Evolutionary conservation across 2,329 filamentous ascomycete genomes (phyloP), one percentile per base, ranked within the genome.

Genomic region (Aspergillus felis): DNA sequence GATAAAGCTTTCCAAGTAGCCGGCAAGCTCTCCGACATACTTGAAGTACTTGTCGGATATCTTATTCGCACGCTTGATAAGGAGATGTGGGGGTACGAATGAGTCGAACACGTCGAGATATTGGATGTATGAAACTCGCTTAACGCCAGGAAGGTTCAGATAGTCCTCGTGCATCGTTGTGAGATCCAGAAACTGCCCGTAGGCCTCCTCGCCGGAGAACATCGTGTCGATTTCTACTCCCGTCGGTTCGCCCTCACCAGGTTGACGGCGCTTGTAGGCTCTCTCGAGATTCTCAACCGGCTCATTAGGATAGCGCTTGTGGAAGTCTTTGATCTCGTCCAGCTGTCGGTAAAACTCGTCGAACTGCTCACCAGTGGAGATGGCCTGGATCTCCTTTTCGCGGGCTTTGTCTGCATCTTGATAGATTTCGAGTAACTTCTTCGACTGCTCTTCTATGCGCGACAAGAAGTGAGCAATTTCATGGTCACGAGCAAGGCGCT

Each of bases 201-300:
- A 97, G 0, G 88, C 89, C 74, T 99, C 94, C 75, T 99, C 95
- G 60, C 94, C 94, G 0, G 92, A 96, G 75, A 99, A 99, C 80
- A 97, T 89, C 57, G 86, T 86, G 70, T 97, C 93, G 50, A 97
- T 87, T 53, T 92, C 85, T 47, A 84, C 85, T 3, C 83, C 81
- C 56, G 84, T 74, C 1, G 82, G 78, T 50, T 88, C 85, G 51
- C 86, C 84, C 62, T 88, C 87, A 47, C 86, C 86, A 12, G 82
- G 83, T 46, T 82, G 79, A 57, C 83, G 84, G 69, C 86, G 83
- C 73, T 92, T 91, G 79, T 99, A 99, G 38, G 92, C 90, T 65
- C 88, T 86, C 77, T 99, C 95, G 14, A 96, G 86, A 67, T 97
- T 97, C 75, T 99, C 94, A 50, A 96, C 90, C 29, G 90, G 91